Evolutionary conservation across 345 rosid genomes (phyloP).

Genomic region (Lenwebbia sp.): DNA sequence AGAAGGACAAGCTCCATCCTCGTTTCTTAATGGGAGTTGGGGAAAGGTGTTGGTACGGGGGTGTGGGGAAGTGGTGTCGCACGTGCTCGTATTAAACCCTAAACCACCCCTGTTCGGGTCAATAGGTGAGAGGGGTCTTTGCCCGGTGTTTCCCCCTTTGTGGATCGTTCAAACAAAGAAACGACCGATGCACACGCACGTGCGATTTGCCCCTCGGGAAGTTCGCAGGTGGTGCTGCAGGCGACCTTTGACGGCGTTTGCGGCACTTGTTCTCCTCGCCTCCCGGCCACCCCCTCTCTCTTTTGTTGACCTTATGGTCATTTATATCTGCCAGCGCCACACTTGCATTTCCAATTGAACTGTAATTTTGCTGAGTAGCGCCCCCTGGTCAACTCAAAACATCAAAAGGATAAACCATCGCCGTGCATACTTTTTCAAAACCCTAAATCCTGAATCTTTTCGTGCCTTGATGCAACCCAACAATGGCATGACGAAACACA

Average conservation of each 20-base stretch:
- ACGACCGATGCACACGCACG: not conserved
- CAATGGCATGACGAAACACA: too few relatives aligned
- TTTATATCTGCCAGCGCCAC: too few relatives aligned
- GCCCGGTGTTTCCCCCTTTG: not conserved
- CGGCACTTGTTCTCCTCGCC: not conserved
- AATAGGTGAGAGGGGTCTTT: not conserved
- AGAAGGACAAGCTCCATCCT: rapidly evolving
- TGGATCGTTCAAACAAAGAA: not conserved
- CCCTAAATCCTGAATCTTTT: too few relatives aligned
- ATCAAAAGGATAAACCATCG: too few relatives aligned
- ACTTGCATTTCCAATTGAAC: too few relatives aligned
- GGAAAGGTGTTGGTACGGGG: rapidly evolving
- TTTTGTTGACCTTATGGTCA: too few relatives aligned
- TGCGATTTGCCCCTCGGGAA: not conserved
- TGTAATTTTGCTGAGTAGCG: too few relatives aligned
- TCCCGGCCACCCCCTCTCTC: not conserved
- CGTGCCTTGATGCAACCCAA: too few relatives aligned
- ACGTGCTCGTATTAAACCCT: not conserved
- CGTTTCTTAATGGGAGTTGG: not conserved
- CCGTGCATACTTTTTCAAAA: too few relatives aligned
- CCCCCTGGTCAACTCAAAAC: too few relatives aligned
- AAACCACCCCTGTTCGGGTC: not conserved
- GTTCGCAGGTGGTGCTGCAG: not conserved
- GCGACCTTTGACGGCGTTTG: not conserved
- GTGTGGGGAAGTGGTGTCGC: not conserved